Conservation (phyloP, 2,329 filamentous ascomycete genomes). For the Fusarium sacchari region DNA sequence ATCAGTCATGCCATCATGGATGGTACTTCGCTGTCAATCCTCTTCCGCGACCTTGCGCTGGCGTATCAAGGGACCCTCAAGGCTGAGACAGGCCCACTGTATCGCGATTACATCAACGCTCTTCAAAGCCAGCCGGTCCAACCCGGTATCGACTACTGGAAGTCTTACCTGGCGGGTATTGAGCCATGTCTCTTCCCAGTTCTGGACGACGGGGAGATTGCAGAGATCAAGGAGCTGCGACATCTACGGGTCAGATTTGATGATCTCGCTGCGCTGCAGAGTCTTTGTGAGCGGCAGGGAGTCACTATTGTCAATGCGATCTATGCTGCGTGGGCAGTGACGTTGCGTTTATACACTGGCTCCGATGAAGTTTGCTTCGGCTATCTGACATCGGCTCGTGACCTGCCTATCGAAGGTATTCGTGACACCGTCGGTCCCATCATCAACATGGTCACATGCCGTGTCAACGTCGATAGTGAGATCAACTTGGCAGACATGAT, state of each 20-base stretch:
- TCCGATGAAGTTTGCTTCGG: slow-evolving; percentile 62
- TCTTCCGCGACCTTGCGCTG: slow-evolving; percentile 32
- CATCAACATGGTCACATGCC: slow-evolving; percentile 66
- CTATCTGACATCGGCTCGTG: slow-evolving; percentile 63
- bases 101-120: slow-evolving; percentile 27
- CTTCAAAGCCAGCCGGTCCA: slow-evolving; percentile 12
- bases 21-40: slow-evolving; percentile 32
- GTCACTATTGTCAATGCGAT: slow-evolving; percentile 34
- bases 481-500: slow-evolving; percentile 1
- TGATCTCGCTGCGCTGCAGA: slow-evolving; percentile 11
- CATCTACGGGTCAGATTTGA: slow-evolving; percentile 33
- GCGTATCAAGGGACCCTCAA: slow-evolving; percentile 9
- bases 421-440: slow-evolving; percentile 61
- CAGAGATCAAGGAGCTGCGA: slow-evolving; percentile 21
- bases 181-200: slow-evolving; percentile 35
- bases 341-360: slow-evolving; percentile 51
- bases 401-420: slow-evolving; percentile 59
- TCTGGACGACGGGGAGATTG: slow-evolving; percentile 20
- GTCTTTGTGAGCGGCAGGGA: slow-evolving; percentile 14
- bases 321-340: slow-evolving; percentile 37
- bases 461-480: slow-evolving; percentile 48
- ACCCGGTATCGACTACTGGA: slow-evolving; percentile 27
- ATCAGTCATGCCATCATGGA: slow-evolving; percentile 40
- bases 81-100: slow-evolving; percentile 21
- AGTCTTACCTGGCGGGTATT: slow-evolving; percentile 15